Percentiles rank a stretch among this genome's conserved stretches.
phyloP scores from a whole-genome alignment of 257 asterid genomes.

The Marsdenia floribunda region DNA sequence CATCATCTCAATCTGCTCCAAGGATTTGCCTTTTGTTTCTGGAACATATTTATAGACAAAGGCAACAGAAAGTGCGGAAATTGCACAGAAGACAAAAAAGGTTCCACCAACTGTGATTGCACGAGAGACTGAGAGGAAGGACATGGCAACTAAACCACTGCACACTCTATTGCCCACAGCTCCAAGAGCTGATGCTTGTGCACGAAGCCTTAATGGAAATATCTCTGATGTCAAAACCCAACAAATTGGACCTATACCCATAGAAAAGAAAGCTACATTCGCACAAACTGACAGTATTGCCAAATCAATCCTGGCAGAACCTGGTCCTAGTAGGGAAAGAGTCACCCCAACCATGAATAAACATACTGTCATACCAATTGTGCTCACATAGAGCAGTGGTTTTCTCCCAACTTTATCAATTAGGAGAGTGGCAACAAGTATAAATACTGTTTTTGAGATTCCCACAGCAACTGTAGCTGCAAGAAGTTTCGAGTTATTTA shows the following conservation, averaged over 20 bases:
- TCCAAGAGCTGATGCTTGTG: constrained; percentile 88
- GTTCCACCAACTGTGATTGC: constrained; percentile 67
- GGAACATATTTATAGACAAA: constrained; percentile 63
- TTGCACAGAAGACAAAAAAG: constrained; percentile 50
- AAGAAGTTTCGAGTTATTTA: constrained; percentile 55
- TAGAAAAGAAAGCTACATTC: constrained; percentile 81
- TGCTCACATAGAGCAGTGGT: constrained; percentile 84
- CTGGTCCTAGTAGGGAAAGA: constrained; percentile 42
- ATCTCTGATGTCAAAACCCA: constrained; percentile 93
- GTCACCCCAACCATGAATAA: constrained; percentile 48
- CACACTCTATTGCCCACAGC: constrained; percentile 88
- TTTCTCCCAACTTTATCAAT: constrained; percentile 78
- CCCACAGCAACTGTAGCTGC: constrained; percentile 96
- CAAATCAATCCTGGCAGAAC: constrained; percentile 37
- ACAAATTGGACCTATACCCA: constrained; percentile 86
- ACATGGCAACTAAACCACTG: constrained; percentile 90
- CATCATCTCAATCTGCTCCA: constrained; percentile 76
- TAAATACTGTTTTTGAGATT: constrained; percentile 61
- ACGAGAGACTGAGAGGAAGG: constrained; percentile 70
- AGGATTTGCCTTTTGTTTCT: constrained; percentile 87
- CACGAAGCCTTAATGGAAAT: constrained; percentile 73
- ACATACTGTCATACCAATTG: constrained; percentile 82
- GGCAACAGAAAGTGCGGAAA: constrained; percentile 56
- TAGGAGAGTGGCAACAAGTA: constrained; percentile 62
- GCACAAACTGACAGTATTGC: constrained; percentile 63